phyloP scores from a whole-genome alignment of 2,329 filamentous ascomycete species.

The Aureobasidium zeae region DNA sequence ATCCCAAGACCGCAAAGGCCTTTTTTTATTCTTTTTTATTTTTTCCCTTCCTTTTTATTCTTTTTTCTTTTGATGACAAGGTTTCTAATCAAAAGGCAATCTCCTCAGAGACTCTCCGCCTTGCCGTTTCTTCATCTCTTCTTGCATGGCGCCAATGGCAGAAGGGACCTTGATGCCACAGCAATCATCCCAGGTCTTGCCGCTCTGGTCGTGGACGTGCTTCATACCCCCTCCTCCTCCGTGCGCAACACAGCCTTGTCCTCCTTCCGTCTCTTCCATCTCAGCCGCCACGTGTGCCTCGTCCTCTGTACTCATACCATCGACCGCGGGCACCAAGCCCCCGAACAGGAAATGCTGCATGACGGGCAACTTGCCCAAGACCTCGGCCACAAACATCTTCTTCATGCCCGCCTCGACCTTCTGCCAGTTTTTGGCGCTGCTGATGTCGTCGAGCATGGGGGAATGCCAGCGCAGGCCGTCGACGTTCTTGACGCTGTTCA shows the following conservation, averaged over 20 bases:
- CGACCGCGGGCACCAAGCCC: constrained; percentile 65
- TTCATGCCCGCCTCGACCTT: constrained; percentile 95
- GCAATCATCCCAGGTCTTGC: constrained; percentile 74
- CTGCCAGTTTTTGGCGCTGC: constrained; percentile 74
- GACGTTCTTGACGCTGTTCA: constrained; percentile 93
- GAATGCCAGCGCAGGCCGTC: constrained; percentile 92
- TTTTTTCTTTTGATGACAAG: too few species aligned
- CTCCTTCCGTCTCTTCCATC: constrained; percentile 36
- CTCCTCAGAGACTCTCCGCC: constrained; percentile 56
- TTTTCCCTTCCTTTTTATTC: too few species aligned
- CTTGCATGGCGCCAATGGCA: constrained; percentile 78
- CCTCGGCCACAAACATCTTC: constrained; percentile 91
- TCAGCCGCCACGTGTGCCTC: constrained; percentile 43
- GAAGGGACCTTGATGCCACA: constrained; percentile 97
- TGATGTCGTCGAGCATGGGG: constrained; percentile 97
- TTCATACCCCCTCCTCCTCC: constrained; percentile 50
- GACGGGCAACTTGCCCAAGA: constrained; percentile 84
- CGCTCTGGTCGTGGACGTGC: constrained; percentile 41
- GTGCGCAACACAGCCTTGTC: constrained; percentile 54
- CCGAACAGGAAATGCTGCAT: constrained; percentile 99
- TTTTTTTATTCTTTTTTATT: too few species aligned
- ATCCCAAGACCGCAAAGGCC: too few species aligned
- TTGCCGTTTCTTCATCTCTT: constrained; percentile 72
- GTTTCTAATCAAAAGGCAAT: constrained; percentile 65
- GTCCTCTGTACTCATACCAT: constrained; percentile 66